Evolutionary conservation across 306 rosid genomes (phyloP), one percentile per base, ranked within the genome.

Genomic region (barrel medic (Medicago truncatula)): DNA sequence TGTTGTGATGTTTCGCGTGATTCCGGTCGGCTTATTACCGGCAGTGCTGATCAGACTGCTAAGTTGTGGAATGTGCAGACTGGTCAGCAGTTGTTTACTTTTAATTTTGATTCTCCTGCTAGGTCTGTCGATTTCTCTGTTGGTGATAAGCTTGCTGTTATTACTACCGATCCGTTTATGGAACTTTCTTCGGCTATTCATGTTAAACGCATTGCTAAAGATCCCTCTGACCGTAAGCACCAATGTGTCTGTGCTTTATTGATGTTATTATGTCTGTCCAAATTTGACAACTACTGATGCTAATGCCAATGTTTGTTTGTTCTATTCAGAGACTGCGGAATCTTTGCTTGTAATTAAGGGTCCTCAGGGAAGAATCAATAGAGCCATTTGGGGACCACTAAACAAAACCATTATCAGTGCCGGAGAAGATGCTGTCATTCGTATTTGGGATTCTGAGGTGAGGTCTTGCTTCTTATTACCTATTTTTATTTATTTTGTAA

Each of bases 1-100:
- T 90, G 85, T 88, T 94, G 97, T 76, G 97, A 94, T 38, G 98
- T 94, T 9, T 90, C 98, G 4, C 83, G 98, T 49, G 96, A 92
- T 85, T 92, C 96, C 2, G 56, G 77, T 60, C 84, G 70, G 8
- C 87, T 93, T 20, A 85, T 95, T 9, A 95, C 98, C 0, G 97
- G 91, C 0, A 92, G 98, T 70, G 98, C 97, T 2, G 97, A 95
- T 75, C 93, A 87, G 81, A 77, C 89, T 7, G 97, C 87, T 0
- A 92, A 87, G 84, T 76, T 95, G 0, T 95, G 98, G 98, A 74
- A 85, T 60, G 98, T 95, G 10, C 88, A 84, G 65, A 78, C 88
- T 5, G 98, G 98, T 8, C 93, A 90, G 77, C 97, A 90, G 28
- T 79, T 92, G 36, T 90, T 71, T 66, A 62, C 96, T 1, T 28